These are phyloP conservation scores for Pseudogymnoascus sp. DNA, from an alignment of 2,329 filamentous ascomycete species.

Conservation along the genomic window DNA sequence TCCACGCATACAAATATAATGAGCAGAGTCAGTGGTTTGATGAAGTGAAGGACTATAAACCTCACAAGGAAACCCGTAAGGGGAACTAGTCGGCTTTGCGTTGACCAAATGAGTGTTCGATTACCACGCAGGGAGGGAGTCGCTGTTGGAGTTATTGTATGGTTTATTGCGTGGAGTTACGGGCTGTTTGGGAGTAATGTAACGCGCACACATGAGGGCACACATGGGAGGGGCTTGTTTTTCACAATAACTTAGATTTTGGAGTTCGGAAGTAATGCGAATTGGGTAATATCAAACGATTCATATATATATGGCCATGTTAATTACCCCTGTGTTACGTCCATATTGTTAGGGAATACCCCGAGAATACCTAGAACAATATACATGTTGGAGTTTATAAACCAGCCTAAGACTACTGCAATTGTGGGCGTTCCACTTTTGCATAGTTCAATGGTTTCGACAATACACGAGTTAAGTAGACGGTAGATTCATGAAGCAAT, in stretches of 20 bases:
- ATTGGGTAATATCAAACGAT: background rate
- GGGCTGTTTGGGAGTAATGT: background rate
- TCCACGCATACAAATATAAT: conserved; percentile 91
- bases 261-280: background rate
- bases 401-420: too few species aligned
- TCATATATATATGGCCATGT: background rate
- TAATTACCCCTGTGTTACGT: background rate
- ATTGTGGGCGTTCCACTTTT: too few species aligned
- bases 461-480: too few species aligned
- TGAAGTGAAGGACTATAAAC: conserved; percentile 74
- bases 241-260: background rate
- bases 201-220: background rate
- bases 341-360: background rate
- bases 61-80: conserved; percentile 44
- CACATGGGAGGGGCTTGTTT: background rate
- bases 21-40: conserved; percentile 72
- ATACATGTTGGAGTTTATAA: too few species aligned
- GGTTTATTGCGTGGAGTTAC: background rate
- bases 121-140: too few species aligned
- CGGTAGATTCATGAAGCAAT: too few species aligned
- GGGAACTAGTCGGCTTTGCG: conserved; percentile 17
- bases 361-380: too few species aligned
- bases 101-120: background rate
- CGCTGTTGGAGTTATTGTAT: background rate
- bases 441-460: too few species aligned